These are phyloP conservation scores for Telopea speciosissima DNA, from an alignment of 177 flowering plant species.

Conservation along the genomic window DNA sequence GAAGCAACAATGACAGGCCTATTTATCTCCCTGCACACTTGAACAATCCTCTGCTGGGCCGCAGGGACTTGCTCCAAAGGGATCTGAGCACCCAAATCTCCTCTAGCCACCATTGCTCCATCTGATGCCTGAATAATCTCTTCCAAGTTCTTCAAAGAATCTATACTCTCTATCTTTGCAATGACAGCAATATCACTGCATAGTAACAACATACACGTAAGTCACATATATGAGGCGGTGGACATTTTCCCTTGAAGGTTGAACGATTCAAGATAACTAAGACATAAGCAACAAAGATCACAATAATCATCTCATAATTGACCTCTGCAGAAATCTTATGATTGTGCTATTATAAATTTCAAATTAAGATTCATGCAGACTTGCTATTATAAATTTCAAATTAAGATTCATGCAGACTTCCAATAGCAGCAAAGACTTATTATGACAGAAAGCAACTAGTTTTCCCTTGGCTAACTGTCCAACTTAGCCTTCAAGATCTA, in stretches of 20 bases:
- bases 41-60: conserved; percentile 76
- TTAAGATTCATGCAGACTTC: not conserved
- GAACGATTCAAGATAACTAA: not conserved
- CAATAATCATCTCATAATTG: too few species aligned
- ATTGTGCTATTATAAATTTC: not conserved
- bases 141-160: conserved; percentile 79
- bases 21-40: conserved; percentile 74
- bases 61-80: conserved; percentile 95
- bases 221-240: not conserved
- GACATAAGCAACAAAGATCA: not conserved
- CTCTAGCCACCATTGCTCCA: conserved; percentile 99
- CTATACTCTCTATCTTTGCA: conserved; percentile 94
- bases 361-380: not conserved
- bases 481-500: not conserved
- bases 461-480: not conserved
- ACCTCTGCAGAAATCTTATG: not conserved
- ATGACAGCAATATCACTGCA: conserved; percentile 80
- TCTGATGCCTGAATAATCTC: conserved; percentile 89
- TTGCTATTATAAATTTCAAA: not conserved
- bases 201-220: not conserved
- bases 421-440: not conserved
- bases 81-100: conserved; percentile 95
- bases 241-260: not conserved
- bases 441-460: not conserved
- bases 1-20: conserved; percentile 96